A percentile compares a stretch with the other conserved stretches of the same genome.
Conservation (phyloP, 192 early-diverging fungal genomes). For the Backusella tuberculispora region DNA sequence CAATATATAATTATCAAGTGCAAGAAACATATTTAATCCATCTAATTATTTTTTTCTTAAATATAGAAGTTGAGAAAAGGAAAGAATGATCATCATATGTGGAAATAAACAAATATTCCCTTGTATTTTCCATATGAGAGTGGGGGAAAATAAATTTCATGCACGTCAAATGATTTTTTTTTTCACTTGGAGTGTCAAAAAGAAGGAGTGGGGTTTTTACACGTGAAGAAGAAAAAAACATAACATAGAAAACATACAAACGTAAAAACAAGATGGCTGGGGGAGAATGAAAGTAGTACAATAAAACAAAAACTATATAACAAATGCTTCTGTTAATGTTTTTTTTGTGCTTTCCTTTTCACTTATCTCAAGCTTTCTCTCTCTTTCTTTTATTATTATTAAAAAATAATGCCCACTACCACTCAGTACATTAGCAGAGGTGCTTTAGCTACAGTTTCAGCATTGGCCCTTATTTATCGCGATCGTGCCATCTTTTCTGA, state of each 20-base stretch:
- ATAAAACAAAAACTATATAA: background rate
- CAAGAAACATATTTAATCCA: background rate
- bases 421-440: background rate
- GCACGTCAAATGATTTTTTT: constrained; percentile 7
- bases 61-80: background rate
- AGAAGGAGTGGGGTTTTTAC: constrained; percentile 1
- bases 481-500: constrained; percentile 28
- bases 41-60: background rate
- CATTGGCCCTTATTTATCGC: constrained; percentile 16
- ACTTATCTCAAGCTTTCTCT: background rate
- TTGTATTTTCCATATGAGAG: background rate
- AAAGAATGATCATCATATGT: background rate
- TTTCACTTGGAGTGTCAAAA: background rate
- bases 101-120: background rate
- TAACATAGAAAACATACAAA: too few species aligned
- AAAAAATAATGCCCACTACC: constrained; percentile 9
- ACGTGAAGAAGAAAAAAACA: constrained; percentile 3
- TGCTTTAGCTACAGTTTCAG: background rate
- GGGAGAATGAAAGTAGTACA: background rate
- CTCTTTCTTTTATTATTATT: background rate
- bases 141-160: background rate
- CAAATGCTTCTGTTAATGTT: background rate
- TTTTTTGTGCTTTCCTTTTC: background rate
- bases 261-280: constrained; percentile 1
- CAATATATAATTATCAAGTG: background rate